Evolutionary conservation across 805 yeast species (phyloP).

Genomic region (Starmerella bombi): DNA sequence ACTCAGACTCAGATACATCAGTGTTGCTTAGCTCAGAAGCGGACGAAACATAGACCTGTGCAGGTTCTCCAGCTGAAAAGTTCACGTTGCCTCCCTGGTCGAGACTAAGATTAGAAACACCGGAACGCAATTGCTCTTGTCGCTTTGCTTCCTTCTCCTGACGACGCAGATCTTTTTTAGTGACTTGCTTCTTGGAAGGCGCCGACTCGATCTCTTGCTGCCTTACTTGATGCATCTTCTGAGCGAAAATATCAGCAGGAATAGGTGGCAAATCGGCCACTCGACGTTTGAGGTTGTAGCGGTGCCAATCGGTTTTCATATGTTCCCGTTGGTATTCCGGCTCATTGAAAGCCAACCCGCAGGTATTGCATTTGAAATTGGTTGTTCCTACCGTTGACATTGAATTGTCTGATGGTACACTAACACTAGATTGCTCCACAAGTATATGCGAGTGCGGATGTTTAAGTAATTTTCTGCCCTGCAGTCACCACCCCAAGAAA

Average conservation of each 20-base stretch:
- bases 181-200: constrained; percentile 23
- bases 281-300: constrained; percentile 86
- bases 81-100: constrained; percentile 8
- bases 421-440: no score
- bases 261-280: constrained; percentile 74
- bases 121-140: constrained; percentile 4
- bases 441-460: not conserved
- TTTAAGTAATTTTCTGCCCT: not conserved
- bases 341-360: constrained; percentile 64
- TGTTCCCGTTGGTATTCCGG: constrained; percentile 83
- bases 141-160: constrained; percentile 23
- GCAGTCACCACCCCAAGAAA: no score
- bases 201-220: constrained; percentile 24
- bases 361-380: constrained; percentile 71
- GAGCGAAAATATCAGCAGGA: constrained; percentile 53
- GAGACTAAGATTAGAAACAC: constrained; percentile 4
- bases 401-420: not conserved
- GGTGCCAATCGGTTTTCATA: constrained; percentile 97
- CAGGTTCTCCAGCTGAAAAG: constrained; percentile 17
- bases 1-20: constrained; percentile 13
- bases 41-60: constrained; percentile 7
- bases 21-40: constrained; percentile 6
- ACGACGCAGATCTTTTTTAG: constrained; percentile 28
- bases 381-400: constrained; percentile 1
- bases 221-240: constrained; percentile 37